Evolutionary conservation across 495 filamentous ascomycete genomes (phyloP).

Genomic region (Xylaria venustula): DNA sequence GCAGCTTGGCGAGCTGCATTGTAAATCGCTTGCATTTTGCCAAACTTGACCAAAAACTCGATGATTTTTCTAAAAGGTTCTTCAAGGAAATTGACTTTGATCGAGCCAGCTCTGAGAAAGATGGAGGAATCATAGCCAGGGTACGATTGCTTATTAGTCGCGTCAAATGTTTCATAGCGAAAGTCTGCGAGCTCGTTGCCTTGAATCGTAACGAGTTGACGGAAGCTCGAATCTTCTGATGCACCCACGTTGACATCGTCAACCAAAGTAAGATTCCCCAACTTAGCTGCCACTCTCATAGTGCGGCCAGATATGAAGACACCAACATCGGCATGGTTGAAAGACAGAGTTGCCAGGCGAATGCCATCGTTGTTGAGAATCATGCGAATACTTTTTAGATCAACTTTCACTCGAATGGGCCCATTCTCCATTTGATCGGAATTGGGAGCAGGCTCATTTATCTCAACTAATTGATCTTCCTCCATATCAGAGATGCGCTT

Average conservation of each 20-base stretch:
- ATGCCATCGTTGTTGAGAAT: conserved; percentile 99
- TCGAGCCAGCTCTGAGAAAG: conserved; percentile 82
- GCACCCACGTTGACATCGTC: conserved; percentile 96
- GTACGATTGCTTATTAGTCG: conserved; percentile 62
- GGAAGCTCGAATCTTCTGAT: conserved; percentile 71
- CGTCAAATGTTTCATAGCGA: conserved; percentile 92
- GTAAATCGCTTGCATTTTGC: conserved; percentile 98
- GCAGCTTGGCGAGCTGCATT: conserved; percentile 94
- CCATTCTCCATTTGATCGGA: conserved; percentile 36
- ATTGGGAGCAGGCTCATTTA: conserved; percentile 25
- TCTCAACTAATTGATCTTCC: conserved; percentile 34
- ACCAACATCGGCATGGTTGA: conserved; percentile 86
- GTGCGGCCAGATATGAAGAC: conserved; percentile 82
- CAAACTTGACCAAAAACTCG: conserved; percentile 95
- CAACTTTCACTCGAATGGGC: conserved; percentile 73
- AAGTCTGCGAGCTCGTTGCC: conserved; percentile 97
- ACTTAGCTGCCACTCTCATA: conserved; percentile 80
- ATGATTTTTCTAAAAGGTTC: conserved; percentile 98
- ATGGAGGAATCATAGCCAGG: conserved; percentile 96
- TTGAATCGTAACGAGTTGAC: conserved; percentile 88
- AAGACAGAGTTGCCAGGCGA: conserved; percentile 84
- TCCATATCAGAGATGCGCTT: conserved; percentile 38
- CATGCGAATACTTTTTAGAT: conserved; percentile 86
- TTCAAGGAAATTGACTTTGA: conserved; percentile 94
- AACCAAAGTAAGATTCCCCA: conserved; percentile 83